A percentile compares a stretch with the other conserved stretches of the same genome.
Evolutionary conservation across 305 asterid species (phyloP).

Genomic region (Ruellia speciosa): DNA sequence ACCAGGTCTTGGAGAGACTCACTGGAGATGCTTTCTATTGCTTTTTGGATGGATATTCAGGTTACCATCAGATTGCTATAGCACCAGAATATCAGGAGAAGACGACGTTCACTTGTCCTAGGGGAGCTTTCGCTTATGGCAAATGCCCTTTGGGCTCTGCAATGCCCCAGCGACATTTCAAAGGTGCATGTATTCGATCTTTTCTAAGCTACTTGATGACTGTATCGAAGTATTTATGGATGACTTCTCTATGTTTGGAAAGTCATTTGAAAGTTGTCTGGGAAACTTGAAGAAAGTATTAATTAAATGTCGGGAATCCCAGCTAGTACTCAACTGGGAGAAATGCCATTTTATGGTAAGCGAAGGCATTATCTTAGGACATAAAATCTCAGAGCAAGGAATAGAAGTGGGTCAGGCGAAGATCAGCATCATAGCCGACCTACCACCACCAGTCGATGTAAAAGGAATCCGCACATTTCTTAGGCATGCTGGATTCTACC

Average conservation of each 20-base stretch:
- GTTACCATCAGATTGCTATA: too few relatives aligned
- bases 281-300: neutral
- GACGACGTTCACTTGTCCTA: too few relatives aligned
- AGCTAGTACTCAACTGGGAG: neutral
- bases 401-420: neutral
- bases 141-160: too few relatives aligned
- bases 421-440: neutral
- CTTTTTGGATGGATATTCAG: neutral
- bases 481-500: neutral
- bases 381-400: neutral
- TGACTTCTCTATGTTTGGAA: neutral
- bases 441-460: neutral
- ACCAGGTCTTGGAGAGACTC: neutral
- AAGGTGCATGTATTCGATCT: too few relatives aligned
- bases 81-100: too few relatives aligned
- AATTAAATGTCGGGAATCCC: neutral
- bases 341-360: neutral
- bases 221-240: neutral
- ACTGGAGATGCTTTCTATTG: neutral
- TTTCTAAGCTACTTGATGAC: neutral
- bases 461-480: neutral
- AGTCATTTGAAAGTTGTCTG: neutral
- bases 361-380: neutral
- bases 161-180: too few relatives aligned
- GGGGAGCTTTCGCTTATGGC: too few relatives aligned